Base-by-base conservation (phyloP, 176 grass and related monocot species). In the Guadua angustifolia region DNA sequence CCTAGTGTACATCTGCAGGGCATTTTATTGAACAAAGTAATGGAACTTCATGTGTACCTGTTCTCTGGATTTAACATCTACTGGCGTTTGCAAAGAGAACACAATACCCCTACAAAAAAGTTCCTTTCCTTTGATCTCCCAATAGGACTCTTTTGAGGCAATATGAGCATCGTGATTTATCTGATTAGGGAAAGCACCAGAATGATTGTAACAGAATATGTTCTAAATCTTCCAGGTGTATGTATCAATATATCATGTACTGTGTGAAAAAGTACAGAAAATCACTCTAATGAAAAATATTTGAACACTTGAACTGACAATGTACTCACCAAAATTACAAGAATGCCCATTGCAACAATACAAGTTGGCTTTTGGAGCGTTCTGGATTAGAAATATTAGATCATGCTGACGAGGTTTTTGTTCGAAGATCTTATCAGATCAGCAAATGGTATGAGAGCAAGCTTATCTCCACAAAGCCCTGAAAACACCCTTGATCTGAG, bases 51-150 rank as follows among this genome's bases (percentile, higher is more conserved):
- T 71, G 0, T 82, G 32, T 78, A 92, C 95, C 91, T 99, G 96
- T 46, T 94, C 65, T n/a, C 96, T 86, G 40, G 91, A 94, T 80
- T 95, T 95, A 53, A 95, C 89, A 8, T 45, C 44, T 3, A 86
- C 74, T 66, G 93, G 91, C 21, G 96, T 88, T 24, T 89, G 71
- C 83, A 99, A 81, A 55, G 93, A 94, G 81, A 99, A 94, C 81
- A 94, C 79, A 50, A 66, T 65, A 55, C 95, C 89, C 74, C 91
- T 91, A 36, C 90, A 83, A 47, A 99, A 90, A 77, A 95, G 71
- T 9, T 91, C 96, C 58, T 95, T 95, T 88, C 89, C 93, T 86
- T 95, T 99, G 59, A 99, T 92, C 78, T 99, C 96, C 89, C 91
- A 99, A 55, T 86, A 83, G 15, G 94, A 68, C n/a, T 93, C 91